A percentile compares a stretch with the other conserved stretches of the same genome.
These are phyloP conservation scores for Amanita brunnescens DNA, from an alignment of 768 basidiomycete genomes.

Conservation along the genomic window DNA sequence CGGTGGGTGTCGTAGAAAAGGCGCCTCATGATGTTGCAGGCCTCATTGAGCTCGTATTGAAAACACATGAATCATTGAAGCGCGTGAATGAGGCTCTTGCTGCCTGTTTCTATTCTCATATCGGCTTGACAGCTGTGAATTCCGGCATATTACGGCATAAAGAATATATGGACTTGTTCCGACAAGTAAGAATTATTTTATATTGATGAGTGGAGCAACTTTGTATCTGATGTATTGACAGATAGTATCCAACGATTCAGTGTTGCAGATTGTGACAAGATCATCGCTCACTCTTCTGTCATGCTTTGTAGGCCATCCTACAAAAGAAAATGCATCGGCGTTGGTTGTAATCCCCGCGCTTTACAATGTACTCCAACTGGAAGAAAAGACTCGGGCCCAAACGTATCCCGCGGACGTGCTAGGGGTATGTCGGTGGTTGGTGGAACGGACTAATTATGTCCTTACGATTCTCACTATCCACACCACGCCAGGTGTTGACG, in stretches of 20 bases:
- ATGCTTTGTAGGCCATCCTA: not conserved
- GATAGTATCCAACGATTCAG: conserved; percentile 17
- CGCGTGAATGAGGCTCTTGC: not conserved
- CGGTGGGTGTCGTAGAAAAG: too few relatives aligned
- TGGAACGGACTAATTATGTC: not conserved
- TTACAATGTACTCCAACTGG: too few relatives aligned
- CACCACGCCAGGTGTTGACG: not conserved
- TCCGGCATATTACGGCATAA: not conserved
- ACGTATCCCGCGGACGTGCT: too few relatives aligned
- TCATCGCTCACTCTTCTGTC: conserved; percentile 8
- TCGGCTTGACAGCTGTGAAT: not conserved
- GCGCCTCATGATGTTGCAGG: too few relatives aligned
- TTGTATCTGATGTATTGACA: conserved; percentile 1
- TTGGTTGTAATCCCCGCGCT: not conserved
- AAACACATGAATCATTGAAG: too few relatives aligned
- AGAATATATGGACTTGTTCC: not conserved
- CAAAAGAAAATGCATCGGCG: not conserved
- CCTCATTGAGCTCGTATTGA: too few relatives aligned
- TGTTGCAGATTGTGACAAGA: conserved; percentile 11
- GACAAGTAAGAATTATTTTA: not conserved
- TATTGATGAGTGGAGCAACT: not conserved
- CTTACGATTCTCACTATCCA: not conserved
- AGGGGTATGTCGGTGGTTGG: not conserved
- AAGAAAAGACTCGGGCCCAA: too few relatives aligned
- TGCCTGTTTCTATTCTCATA: not conserved